Evolutionary conservation across 805 yeast genomes (phyloP).

Genomic region (Kodamaea restingae): DNA sequence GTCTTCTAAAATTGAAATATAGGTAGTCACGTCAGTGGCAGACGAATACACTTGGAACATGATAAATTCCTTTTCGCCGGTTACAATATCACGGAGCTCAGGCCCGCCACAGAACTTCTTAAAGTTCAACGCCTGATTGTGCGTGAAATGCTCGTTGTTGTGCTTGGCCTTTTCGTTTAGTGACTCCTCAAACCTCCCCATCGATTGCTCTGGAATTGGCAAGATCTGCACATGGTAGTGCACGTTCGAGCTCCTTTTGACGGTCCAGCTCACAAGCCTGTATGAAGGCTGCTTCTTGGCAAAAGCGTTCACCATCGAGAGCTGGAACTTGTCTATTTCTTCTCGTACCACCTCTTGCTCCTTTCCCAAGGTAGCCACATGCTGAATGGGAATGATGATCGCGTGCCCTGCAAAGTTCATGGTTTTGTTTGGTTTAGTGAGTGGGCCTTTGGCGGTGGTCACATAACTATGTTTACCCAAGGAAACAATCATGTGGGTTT

Average conservation of each 20-base stretch:
- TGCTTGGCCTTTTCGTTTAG: constrained; percentile 39
- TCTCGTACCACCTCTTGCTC: constrained; percentile 40
- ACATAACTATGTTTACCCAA: constrained; percentile 65
- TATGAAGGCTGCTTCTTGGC: constrained; percentile 31
- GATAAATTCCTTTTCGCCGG: constrained; percentile 34
- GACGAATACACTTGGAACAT: constrained; percentile 28
- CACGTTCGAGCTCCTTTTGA: constrained; percentile 57
- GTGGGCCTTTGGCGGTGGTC: constrained; percentile 84
- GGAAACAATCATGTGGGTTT: constrained; percentile 74
- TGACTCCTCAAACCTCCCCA: constrained; percentile 41
- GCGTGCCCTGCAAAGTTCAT: constrained; percentile 76
- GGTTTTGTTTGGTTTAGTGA: constrained; percentile 48
- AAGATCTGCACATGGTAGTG: constrained; percentile 77
- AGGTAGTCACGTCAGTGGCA: constrained; percentile 10
- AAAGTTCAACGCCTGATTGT: constrained; percentile 44
- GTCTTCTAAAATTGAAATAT: constrained; percentile 19
- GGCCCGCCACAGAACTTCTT: constrained; percentile 23
- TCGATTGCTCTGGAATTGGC: constrained; percentile 53
- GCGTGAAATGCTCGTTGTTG: constrained; percentile 47
- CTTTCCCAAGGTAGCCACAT: constrained; percentile 44
- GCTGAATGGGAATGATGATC: constrained; percentile 74
- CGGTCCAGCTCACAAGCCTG: constrained; percentile 64
- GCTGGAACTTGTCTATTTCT: constrained; percentile 39
- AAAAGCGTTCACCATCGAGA: constrained; percentile 49
- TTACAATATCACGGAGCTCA: constrained; percentile 18